phyloP scores from a whole-genome alignment of 2,329 filamentous ascomycete species.

The Stromatinia cepivora region DNA sequence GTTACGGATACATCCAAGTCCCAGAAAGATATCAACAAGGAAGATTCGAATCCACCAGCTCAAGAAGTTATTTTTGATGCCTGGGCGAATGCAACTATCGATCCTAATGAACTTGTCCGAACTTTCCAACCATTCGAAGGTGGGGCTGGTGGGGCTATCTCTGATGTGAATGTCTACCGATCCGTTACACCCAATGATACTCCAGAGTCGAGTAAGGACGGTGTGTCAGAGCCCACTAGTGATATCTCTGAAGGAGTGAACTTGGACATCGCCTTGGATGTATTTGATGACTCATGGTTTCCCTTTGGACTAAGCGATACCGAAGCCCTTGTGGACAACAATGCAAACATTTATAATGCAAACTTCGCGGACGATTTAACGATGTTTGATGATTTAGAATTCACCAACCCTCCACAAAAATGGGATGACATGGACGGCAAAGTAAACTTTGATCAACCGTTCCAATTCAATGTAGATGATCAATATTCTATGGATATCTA shows the following conservation, averaged over 20 bases:
- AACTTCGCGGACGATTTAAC: slow-evolving; percentile 35
- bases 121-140: slow-evolving; percentile 46
- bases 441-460: slow-evolving; percentile 54
- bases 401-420: slow-evolving; percentile 35
- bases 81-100: slow-evolving; percentile 52
- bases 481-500: slow-evolving; percentile 46
- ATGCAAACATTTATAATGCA: slow-evolving; percentile 43
- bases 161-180: slow-evolving; percentile 55
- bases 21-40: slow-evolving; percentile 36
- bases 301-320: slow-evolving; percentile 46
- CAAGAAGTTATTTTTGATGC: slow-evolving; percentile 32
- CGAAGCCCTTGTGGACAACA: slow-evolving; percentile 35
- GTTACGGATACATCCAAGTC: slow-evolving; percentile 31
- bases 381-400: slow-evolving; percentile 37
- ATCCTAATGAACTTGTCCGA: slow-evolving; percentile 53
- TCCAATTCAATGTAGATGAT: slow-evolving; percentile 50
- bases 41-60: slow-evolving; percentile 35
- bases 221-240: slow-evolving; percentile 60
- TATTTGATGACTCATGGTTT: slow-evolving; percentile 46
- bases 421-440: slow-evolving; percentile 52
- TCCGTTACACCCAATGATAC: slow-evolving; percentile 62
- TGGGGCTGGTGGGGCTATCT: slow-evolving; percentile 50
- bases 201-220: slow-evolving; percentile 63
- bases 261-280: slow-evolving; percentile 53
- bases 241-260: slow-evolving; percentile 58